Percentiles rank a stretch among this genome's conserved stretches.
Conservation (phyloP, 169 alveolate species). For the Eimeria acervulina region DNA sequence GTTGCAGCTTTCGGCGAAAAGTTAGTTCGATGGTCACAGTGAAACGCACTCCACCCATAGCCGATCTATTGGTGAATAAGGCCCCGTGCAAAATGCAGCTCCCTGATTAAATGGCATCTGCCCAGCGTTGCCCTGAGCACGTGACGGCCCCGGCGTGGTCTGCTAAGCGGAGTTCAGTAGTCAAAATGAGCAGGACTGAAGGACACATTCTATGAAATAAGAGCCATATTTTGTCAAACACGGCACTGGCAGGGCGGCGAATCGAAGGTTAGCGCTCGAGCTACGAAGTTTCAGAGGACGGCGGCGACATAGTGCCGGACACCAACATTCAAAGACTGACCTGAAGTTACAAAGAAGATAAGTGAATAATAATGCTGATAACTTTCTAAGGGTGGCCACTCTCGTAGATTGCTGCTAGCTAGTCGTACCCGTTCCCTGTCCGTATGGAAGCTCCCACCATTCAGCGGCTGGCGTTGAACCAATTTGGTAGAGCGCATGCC, state of each 20-base stretch:
- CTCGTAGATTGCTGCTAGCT: not conserved
- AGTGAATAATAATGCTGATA: not conserved
- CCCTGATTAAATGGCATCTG: not conserved
- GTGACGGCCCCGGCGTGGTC: constrained; percentile 27
- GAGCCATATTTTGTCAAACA: constrained; percentile 16
- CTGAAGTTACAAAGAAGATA: constrained; percentile 48
- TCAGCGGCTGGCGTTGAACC: constrained; percentile 60
- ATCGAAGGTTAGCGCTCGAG: constrained; percentile 77
- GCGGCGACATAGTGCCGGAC: constrained; percentile 8
- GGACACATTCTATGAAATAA: not conserved
- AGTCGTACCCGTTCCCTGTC: constrained; percentile 33
- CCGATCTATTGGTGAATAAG: constrained; percentile 11
- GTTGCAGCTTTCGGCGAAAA: not conserved
- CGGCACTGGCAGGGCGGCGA: constrained; percentile 31
- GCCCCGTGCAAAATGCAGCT: not conserved
- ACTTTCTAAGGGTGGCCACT: not conserved
- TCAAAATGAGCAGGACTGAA: not conserved
- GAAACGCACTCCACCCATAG: not conserved
- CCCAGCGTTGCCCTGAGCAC: constrained; percentile 7
- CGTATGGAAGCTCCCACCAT: constrained; percentile 51
- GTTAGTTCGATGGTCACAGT: not conserved
- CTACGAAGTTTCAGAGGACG: constrained; percentile 34
- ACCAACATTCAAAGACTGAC: constrained; percentile 51
- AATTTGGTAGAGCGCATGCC: constrained; percentile 30
- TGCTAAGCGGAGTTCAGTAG: constrained; percentile 13